Conservation (phyloP, 2,329 filamentous ascomycete genomes). For the Penicillium occitanis region DNA sequence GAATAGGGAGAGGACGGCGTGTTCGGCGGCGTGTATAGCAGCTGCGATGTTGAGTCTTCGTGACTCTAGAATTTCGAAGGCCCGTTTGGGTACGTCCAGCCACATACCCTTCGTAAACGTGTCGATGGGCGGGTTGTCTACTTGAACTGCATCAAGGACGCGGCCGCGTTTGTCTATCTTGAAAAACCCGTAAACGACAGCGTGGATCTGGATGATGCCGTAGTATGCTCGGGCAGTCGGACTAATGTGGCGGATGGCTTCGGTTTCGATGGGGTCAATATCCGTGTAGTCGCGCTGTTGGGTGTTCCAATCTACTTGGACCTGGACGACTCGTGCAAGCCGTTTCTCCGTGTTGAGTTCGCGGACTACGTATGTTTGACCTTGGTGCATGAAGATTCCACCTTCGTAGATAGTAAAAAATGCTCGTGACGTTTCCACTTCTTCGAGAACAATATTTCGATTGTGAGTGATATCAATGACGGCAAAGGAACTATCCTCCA, state of each 20-base stretch:
- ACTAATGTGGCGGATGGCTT: slow-evolving; percentile 74
- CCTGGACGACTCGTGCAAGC: slow-evolving; percentile 82
- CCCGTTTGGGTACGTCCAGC: slow-evolving; percentile 81
- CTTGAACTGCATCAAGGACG: slow-evolving; percentile 86
- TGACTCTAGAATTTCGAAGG: slow-evolving; percentile 74
- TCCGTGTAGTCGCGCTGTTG: slow-evolving; percentile 91
- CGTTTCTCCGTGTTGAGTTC: slow-evolving; percentile 79
- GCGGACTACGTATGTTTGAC: slow-evolving; percentile 86
- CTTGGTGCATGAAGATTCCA: slow-evolving; percentile 94
- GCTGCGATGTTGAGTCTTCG: slow-evolving; percentile 77
- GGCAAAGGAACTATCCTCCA: slow-evolving; percentile 87
- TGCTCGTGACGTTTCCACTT: slow-evolving; percentile 92
- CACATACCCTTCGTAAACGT: slow-evolving; percentile 87
- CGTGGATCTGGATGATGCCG: slow-evolving; percentile 79
- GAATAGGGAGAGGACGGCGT: slow-evolving; percentile 81
- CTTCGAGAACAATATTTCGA: slow-evolving; percentile 82
- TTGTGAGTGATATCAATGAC: slow-evolving; percentile 81
- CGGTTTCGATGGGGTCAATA: slow-evolving; percentile 88
- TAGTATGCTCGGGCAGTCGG: slow-evolving; percentile 70
- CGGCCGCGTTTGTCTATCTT: slow-evolving; percentile 85
- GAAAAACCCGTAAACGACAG: slow-evolving; percentile 94
- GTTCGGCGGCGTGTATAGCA: slow-evolving; percentile 91
- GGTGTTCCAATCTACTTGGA: slow-evolving; percentile 93
- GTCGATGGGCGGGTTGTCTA: slow-evolving; percentile 89
- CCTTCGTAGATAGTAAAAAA: slow-evolving; percentile 97